Evolutionary conservation across 495 filamentous ascomycete genomes (phyloP).

Genomic region (Penicillium tannophilum): DNA sequence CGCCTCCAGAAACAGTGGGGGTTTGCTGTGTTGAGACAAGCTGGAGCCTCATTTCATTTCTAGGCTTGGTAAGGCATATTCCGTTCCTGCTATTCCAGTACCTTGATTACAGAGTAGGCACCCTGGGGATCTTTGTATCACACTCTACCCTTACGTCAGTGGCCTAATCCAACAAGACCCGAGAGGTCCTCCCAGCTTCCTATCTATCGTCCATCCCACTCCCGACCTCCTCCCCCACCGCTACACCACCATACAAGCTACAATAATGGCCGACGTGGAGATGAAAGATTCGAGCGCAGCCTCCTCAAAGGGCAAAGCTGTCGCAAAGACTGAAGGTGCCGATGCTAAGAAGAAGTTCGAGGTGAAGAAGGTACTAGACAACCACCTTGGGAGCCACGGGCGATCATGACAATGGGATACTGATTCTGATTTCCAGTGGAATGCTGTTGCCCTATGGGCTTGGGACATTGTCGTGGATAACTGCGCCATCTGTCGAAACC

Average conservation of each 20-base stretch:
- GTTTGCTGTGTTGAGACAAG: constrained; percentile 1
- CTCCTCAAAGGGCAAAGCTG: constrained; percentile 60
- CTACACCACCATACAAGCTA: background rate
- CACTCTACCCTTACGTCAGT: background rate
- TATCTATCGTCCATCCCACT: constrained; percentile 3
- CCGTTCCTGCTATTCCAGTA: background rate
- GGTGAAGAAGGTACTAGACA: constrained; percentile 85
- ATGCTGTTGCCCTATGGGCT: constrained; percentile 97
- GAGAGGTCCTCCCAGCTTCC: constrained; percentile 13
- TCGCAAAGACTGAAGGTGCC: constrained; percentile 58
- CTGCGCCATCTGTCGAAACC: constrained; percentile 98
- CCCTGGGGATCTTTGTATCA: background rate
- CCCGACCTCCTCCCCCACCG: background rate
- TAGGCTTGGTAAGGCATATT: background rate
- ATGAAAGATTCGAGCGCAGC: constrained; percentile 81
- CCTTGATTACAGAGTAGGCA: background rate
- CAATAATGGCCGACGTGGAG: constrained; percentile 90
- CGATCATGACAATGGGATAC: constrained; percentile 8
- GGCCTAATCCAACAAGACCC: background rate
- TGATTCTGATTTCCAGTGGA: constrained; percentile 67
- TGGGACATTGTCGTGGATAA: constrained; percentile 99
- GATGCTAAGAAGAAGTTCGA: constrained; percentile 94
- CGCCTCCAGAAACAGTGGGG: constrained; percentile 22
- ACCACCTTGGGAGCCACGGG: constrained; percentile 17
- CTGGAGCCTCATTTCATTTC: background rate